Evolutionary conservation across 768 basidiomycete genomes (phyloP), one percentile per base, ranked within the genome.

Genomic region (Lepiota subincarnata): DNA sequence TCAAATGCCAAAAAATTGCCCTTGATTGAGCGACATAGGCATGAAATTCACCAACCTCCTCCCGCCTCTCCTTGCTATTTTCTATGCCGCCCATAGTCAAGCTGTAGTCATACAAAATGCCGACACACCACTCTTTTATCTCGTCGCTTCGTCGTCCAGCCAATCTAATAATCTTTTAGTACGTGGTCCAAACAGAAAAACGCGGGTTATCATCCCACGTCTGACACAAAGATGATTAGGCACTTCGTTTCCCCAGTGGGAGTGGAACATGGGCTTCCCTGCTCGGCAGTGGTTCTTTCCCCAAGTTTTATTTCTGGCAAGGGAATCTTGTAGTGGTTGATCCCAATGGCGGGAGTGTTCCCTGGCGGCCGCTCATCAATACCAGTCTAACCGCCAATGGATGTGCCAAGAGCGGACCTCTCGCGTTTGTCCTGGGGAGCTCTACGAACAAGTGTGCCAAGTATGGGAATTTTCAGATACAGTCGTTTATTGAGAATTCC

Each of bases 271-370:
- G 57, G 13, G 44, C 64, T 2, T 58, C 63, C 3, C 55, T 66
- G 6, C 57, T 61, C 2, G 66, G 68, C 14, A 55, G 55, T 4
- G 62, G 59, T 1, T 52, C 65, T 1, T 59, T 64, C 24, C 65
- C 59, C 3, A 40, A 60, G 53, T 63, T 65, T 40, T 68, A 67
- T 55, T 66, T 65, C 56, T 58, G 53, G 40, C 63, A 68, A 57
- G 62, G 59, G 12, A 46, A 22, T 3, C 56, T 66, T 57, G 49
- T 57, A 1, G 60, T 49, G 4, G 45, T 55, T 14, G 57, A 61
- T 47, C 59, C 59, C 10, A 40, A 20, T 19, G 55, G 57, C 18
- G 36, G 53, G 6, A 36, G 48, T 12, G 42, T 48, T 24, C 41
- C 58, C 18, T 59, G 45, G 50, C 53, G 48, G 6, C 49, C 62